Evolutionary conservation across 768 basidiomycete genomes (phyloP), one percentile per base, ranked within the genome.

Genomic region (Amanita muscaria): DNA sequence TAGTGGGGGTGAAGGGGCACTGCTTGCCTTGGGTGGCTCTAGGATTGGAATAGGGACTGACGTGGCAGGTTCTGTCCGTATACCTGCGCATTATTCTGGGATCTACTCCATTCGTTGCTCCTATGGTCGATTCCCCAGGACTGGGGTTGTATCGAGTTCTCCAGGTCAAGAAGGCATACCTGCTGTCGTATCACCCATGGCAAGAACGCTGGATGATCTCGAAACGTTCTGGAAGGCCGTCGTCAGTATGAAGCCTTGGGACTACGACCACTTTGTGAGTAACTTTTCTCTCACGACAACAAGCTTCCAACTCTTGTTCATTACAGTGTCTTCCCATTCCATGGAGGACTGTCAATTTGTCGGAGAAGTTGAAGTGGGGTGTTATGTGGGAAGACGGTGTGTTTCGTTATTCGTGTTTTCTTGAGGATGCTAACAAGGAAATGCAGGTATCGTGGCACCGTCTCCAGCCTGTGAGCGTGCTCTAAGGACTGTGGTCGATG

Each of bases 41-140:
- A 67, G 77, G 37, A 66, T 80, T 16, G 80, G 81, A 1, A 64
- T 83, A 35, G 83, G 83, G 5, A 78, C 80, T 4, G 82, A 84
- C 47, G 78, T 84, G 16, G 83, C 77, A 8, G 84, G 83, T 2
- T 78, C 76, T 23, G 74, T 87, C 31, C 72, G 83, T 15, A 70
- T 72, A 6, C 83, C 83, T 2, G 73, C 82, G 1, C 74, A 81
- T 46, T 80, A 74, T 52, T 78, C 77, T 34, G 83, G 81, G 0
- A 60, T 79, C 2, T 83, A 79, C 58, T 64, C 73, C 6, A 68
- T 81, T 56, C 76, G 73, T 55, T 62, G 73, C 1, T 74, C 74
- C 12, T 59, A 63, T 43, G 64, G 70, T 30, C 62, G 80, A 29
- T 73, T 77, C 50, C 59, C 64, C 19, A 73, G 60, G 54, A 66